Evolutionary conservation across 78 protist genomes (phyloP), one percentile per base, ranked within the genome.

Genomic region (Dictyostelium capitatum): DNA sequence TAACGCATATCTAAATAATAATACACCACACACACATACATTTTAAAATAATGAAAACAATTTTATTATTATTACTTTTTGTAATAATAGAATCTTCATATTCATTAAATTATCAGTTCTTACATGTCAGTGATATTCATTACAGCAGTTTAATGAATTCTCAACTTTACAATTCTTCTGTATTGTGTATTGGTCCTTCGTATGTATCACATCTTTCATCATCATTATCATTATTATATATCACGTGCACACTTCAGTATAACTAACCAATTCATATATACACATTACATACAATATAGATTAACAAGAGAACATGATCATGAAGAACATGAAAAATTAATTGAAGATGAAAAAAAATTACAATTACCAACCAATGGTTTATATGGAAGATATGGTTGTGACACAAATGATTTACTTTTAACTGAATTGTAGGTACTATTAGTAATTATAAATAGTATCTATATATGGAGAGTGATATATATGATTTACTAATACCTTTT

Each of bases 381-480:
- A 23, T 87, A 28, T 87, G 93, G 93, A 23, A 74, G 93, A 78
- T 87, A 87, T 77, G 93, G 93, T 51, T 87, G 93, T 78, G 93
- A 87, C 50, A 87, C 93, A 4, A 87, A 87, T 32, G 14, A 37
- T 14, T 46, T 57, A 43, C 25, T 87, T 64, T 87, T 77, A 23
- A n/a, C 65, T 8, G 79, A 82, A n/a, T 15, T 74, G 84, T 85
- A 85, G 0, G 83, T 74, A 50, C 10, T 50, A 23, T 25, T 20
- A 75, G 0, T 32, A 67, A 30, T 67, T 62, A 62, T 4, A 25
- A 62, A 7, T 62, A 17, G 11, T 62, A 15, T 51, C 56, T 51
- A 57, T 19, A 57, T 19, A 57, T 8, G 14, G 14, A 51, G 14
- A 51, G 14, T 14, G 1, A 51, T 51, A 53, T 53, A 4, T 53